phyloP scores from a whole-genome alignment of 345 rosid species.

The Citrus inodora region DNA sequence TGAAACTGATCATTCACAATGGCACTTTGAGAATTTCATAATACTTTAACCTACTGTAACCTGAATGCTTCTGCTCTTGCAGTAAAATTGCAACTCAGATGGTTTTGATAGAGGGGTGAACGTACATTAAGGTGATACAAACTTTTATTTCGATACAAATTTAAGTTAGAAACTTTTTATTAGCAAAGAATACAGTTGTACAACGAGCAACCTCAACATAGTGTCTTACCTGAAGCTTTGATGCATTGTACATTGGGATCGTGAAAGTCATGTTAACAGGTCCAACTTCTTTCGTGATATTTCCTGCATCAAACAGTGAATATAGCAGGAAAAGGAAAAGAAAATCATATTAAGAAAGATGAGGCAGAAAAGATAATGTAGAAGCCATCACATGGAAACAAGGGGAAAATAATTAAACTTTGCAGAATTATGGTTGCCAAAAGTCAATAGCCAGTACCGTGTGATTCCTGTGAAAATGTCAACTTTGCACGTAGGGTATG shows the following conservation, averaged over 20 bases:
- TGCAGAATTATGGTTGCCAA: background rate
- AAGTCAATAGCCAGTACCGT: constrained; percentile 44
- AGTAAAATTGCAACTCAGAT: background rate
- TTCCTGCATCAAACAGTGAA: constrained; percentile 49
- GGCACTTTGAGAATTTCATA: background rate
- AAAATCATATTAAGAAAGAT: background rate
- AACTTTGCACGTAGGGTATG: constrained; percentile 89
- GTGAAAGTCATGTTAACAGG: constrained; percentile 97
- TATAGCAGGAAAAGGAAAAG: background rate
- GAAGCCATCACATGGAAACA: background rate
- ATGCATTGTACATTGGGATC: constrained; percentile 94
- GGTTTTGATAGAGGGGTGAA: background rate
- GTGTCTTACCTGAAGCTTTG: constrained; percentile 78
- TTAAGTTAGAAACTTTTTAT: background rate
- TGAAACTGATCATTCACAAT: background rate
- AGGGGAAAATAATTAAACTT: background rate
- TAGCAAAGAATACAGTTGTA: background rate
- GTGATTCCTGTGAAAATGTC: constrained; percentile 89
- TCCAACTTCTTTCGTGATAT: constrained; percentile 92
- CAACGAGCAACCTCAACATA: background rate
- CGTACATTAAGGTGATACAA: background rate
- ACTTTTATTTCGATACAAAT: background rate
- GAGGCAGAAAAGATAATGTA: background rate
- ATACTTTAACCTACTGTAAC: background rate
- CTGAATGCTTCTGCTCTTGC: background rate